A percentile compares a stretch with the other conserved stretches of the same genome.
Evolutionary conservation across 352 stramenopile species (phyloP).

Genomic region (Globisporangium carolinianum): DNA sequence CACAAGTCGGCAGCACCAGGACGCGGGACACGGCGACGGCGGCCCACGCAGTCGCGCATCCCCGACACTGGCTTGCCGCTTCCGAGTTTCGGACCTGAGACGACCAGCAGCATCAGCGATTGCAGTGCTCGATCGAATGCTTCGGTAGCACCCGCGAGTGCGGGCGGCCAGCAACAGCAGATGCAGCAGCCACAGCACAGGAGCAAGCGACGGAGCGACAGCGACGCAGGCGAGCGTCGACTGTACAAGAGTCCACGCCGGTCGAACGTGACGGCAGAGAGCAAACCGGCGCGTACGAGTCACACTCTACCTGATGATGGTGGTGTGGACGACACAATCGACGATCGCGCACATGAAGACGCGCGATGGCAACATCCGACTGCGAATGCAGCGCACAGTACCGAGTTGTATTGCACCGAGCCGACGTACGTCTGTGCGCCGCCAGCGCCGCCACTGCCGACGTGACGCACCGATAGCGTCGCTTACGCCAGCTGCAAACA

Average conservation of each 20-base stretch:
- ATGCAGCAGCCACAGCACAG: neutral
- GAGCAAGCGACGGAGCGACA: conserved; percentile 11
- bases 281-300: neutral
- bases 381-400: neutral
- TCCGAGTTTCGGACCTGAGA: neutral
- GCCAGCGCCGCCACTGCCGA: conserved; percentile 1
- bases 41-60: conserved; percentile 3
- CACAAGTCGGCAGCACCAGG: neutral
- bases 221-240: neutral
- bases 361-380: neutral
- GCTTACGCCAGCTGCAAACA: neutral
- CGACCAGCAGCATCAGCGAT: neutral
- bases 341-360: no score
- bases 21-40: conserved; percentile 4
- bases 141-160: neutral
- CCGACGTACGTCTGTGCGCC: neutral
- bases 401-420: conserved; percentile 3
- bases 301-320: no score
- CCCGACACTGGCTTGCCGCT: conserved; percentile 3
- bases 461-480: neutral
- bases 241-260: conserved; percentile 12
- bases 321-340: no score
- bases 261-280: neutral
- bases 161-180: neutral
- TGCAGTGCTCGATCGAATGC: neutral